Percentiles rank a stretch among this genome's conserved stretches.
These are phyloP conservation scores for Yamadazyma endophytica DNA, from an alignment of 805 yeast species.

Conservation along the genomic window DNA sequence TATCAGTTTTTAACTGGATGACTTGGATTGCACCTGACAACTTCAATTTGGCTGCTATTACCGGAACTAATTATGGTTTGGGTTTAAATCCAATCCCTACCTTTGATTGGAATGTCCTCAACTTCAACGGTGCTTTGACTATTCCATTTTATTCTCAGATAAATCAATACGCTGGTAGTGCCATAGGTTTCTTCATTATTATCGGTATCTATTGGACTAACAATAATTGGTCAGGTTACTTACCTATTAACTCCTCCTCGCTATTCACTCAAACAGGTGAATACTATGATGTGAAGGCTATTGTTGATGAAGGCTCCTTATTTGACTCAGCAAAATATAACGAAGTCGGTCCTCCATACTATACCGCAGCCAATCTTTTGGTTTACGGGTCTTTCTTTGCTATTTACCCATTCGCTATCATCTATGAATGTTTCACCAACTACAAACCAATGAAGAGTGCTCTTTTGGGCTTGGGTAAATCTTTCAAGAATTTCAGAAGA, in stretches of 20 bases:
- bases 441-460: conserved; percentile 12
- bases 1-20: conserved; percentile 50
- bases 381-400: conserved; percentile 25
- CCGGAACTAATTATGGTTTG: conserved; percentile 44
- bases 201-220: conserved; percentile 18
- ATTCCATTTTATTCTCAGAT: conserved; percentile 36
- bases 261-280: conserved; percentile 49
- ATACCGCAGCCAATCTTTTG: conserved; percentile 25
- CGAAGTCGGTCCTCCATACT: conserved; percentile 25
- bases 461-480: conserved; percentile 4
- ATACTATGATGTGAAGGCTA: conserved; percentile 35
- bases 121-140: conserved; percentile 26
- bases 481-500: conserved; percentile 9
- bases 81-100: conserved; percentile 53
- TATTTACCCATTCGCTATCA: conserved; percentile 20
- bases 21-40: conserved; percentile 55
- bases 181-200: conserved; percentile 16
- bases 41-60: conserved; percentile 43
- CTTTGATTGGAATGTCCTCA: conserved; percentile 48
- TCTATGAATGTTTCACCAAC: conserved; percentile 11
- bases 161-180: conserved; percentile 14
- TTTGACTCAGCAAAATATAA: conserved; percentile 20
- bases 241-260: conserved; percentile 40
- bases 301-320: conserved; percentile 33
- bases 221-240: conserved; percentile 19